A percentile compares a stretch with the other conserved stretches of the same genome.
These are phyloP conservation scores for Xerocomellus amylosporus DNA, from an alignment of 768 basidiomycete species.

Conservation along the genomic window DNA sequence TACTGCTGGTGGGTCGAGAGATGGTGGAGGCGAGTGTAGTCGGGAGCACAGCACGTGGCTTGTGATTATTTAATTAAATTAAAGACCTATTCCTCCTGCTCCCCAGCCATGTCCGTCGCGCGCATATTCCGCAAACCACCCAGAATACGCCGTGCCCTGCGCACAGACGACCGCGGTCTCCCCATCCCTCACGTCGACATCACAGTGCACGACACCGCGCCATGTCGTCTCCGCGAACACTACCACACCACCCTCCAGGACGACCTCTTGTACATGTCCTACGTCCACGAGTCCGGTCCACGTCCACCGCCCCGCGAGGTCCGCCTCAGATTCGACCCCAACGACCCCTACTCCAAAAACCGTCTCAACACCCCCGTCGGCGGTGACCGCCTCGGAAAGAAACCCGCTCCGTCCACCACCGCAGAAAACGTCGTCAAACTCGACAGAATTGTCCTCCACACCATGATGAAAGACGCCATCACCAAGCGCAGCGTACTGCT, in stretches of 20 bases:
- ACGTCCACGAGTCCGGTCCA: constrained; percentile 66
- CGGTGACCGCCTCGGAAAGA: constrained; percentile 64
- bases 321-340: constrained; percentile 68
- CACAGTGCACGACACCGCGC: constrained; percentile 65
- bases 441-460: constrained; percentile 83
- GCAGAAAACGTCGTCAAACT: constrained; percentile 69
- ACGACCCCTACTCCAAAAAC: constrained; percentile 80
- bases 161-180: constrained; percentile 52
- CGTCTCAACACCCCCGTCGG: constrained; percentile 74
- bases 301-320: constrained; percentile 54
- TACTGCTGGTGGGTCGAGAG: too few relatives aligned
- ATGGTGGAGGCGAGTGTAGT: too few relatives aligned
- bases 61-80: too few relatives aligned
- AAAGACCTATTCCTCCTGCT: neutral
- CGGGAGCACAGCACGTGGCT: too few relatives aligned
- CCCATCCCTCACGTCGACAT: constrained; percentile 71
- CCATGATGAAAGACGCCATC: constrained; percentile 80
- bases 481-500: constrained; percentile 69
- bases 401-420: constrained; percentile 62
- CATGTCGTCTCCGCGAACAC: constrained; percentile 76
- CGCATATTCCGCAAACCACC: constrained; percentile 57
- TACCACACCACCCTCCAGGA: constrained; percentile 81
- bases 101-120: constrained; percentile 18
- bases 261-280: constrained; percentile 93
- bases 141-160: constrained; percentile 42